Base-by-base conservation (phyloP, 2,329 filamentous ascomycete genomes). In the Teratosphaeriaceae sp. region DNA sequence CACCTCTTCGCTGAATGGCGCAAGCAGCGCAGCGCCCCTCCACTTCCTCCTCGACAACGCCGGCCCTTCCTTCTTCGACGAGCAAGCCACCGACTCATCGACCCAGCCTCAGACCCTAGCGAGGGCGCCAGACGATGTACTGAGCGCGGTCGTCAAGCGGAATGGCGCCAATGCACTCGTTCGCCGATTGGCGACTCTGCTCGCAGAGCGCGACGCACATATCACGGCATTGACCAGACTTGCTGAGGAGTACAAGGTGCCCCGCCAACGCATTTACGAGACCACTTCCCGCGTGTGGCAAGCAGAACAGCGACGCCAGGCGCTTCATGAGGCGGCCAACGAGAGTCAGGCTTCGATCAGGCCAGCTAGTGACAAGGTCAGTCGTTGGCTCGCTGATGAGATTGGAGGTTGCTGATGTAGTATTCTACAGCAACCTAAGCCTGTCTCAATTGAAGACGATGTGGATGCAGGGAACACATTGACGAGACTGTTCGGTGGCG, bases 141-240 rank as follows among this genome's bases (percentile, higher is more conserved):
- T 61, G 2, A 43, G 55, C 36, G 45, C 46, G 26, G 46, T 62
- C 9, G 48, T 62, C 15, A 51, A 57, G 26, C 59, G 60, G 21
- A 51, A 55, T 8, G 59, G 59, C 20, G 59, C 58, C 7, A 50
- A 56, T 21, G 49, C 52, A 5, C 45, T 62, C 8, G 52, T 60
- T n/a, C 44, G 53, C 21, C 49, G 57, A 27, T 42, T 62, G 31
- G 49, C 57, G 6, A 47, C 45, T 7, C 42, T 58, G 22, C 46
- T 62, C 16, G 59, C 59, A 12, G 53, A 61, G 46, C 46, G 59
- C 19, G 59, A 62, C 52, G 59, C 59, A 8, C 58, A 61, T 44
- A 55, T 62, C 18, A 61, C 59, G 11, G 59, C 59, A 9, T 45
- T 62, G 38, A 60, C 54, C 20, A 50, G 58, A 7, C 41, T 62